Conservation (phyloP, 2,329 filamentous ascomycete genomes). For the Aureobasidium sp. region DNA sequence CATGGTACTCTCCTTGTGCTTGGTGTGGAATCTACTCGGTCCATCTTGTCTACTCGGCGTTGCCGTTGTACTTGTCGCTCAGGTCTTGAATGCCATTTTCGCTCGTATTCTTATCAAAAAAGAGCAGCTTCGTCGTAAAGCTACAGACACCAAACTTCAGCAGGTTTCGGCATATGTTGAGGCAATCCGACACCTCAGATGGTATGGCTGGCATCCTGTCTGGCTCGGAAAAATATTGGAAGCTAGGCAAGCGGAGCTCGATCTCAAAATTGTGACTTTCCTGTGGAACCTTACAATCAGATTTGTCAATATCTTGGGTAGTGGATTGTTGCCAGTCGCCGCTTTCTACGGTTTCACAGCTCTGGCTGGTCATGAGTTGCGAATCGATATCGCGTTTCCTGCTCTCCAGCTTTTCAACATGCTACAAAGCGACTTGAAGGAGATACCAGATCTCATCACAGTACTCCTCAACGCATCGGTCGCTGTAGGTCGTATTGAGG, state of each 20-base stretch:
- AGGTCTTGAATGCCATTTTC: conserved; percentile 59
- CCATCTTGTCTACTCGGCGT: conserved; percentile 70
- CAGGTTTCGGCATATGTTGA: conserved; percentile 80
- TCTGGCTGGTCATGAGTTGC: conserved; percentile 56
- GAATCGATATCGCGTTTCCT: conserved; percentile 78
- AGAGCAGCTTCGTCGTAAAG: conserved; percentile 60
- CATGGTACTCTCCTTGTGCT: conserved; percentile 61
- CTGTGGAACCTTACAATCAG: conserved; percentile 55
- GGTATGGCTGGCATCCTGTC: conserved; percentile 73
- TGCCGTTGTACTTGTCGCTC: conserved; percentile 55
- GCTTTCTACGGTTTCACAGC: conserved; percentile 76
- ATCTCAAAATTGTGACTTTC: conserved; percentile 53
- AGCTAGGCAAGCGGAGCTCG: conserved; percentile 58
- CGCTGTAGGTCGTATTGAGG: conserved; percentile 70
- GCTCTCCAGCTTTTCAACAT: conserved; percentile 73
- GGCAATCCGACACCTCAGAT: conserved; percentile 68
- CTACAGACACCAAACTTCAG: conserved; percentile 71
- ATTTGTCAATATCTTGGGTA: conserved; percentile 62
- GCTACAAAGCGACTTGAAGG: conserved; percentile 63
- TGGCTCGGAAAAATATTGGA: conserved; percentile 65
- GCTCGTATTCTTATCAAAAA: conserved; percentile 58
- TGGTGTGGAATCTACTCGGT: conserved; percentile 72
- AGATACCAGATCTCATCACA: conserved; percentile 67
- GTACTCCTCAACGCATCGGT: conserved; percentile 74
- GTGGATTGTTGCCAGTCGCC: conserved; percentile 67